These are phyloP conservation scores for Exophiala viscosa DNA, from an alignment of 2,329 filamentous ascomycete genomes.

Conservation along the genomic window DNA sequence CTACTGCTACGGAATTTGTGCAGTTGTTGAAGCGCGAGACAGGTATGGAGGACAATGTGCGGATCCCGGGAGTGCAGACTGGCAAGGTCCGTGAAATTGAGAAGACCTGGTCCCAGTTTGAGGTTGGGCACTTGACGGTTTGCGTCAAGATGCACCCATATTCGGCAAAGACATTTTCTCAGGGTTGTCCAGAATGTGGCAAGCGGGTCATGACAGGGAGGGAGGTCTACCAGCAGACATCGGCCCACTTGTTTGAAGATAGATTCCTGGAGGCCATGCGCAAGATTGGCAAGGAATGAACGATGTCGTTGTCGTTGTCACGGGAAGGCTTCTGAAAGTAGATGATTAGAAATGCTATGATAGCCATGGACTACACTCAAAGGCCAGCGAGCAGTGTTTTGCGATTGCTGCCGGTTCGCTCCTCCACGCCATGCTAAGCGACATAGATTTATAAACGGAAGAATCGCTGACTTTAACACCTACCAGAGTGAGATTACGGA, in stretches of 20 bases:
- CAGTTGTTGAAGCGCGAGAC: background rate
- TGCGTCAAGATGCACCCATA: conserved; percentile 20
- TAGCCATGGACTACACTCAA: no score
- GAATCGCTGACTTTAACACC: no score
- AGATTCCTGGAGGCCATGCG: conserved; percentile 8
- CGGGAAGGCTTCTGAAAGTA: no score
- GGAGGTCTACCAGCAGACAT: conserved; percentile 5
- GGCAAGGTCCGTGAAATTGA: conserved; percentile 10
- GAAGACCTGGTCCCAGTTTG: conserved; percentile 17
- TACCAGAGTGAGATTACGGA: no score
- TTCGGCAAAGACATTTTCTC: conserved; percentile 19
- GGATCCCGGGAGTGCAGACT: conserved; percentile 11
- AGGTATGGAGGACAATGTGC: background rate
- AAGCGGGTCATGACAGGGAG: conserved; percentile 4
- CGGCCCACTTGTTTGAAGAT: conserved; percentile 14
- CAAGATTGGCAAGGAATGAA: conserved; percentile 1
- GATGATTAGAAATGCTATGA: no score
- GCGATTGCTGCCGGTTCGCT: no score
- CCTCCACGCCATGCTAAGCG: no score
- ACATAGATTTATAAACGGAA: no score
- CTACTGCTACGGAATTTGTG: background rate
- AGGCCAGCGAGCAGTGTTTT: no score
- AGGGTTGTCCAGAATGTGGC: conserved; percentile 25
- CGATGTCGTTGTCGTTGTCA: background rate
- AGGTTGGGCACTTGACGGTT: conserved; percentile 8